A percentile compares a stretch with the other conserved stretches of the same genome.
Evolutionary conservation across 1,139 yeast species (phyloP).

Genomic region (Maudiozyma humilis): DNA sequence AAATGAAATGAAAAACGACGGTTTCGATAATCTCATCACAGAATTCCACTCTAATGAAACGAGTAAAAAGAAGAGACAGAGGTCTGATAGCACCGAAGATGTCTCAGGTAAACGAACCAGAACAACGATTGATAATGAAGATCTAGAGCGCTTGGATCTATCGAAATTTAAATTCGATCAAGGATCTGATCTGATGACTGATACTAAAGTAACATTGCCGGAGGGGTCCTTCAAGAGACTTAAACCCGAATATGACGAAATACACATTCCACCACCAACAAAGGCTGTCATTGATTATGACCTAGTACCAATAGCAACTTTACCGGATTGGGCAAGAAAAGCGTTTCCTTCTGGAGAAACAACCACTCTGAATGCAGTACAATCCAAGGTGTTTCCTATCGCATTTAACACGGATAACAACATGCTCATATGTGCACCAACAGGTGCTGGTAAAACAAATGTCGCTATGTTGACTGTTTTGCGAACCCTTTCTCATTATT

Average conservation of each 20-base stretch:
- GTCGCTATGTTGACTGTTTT: slow-evolving; percentile 80
- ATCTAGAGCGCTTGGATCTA: slow-evolving; percentile 55
- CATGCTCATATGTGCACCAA: slow-evolving; percentile 85
- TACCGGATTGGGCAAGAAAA: slow-evolving; percentile 76
- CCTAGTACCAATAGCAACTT: slow-evolving; percentile 48
- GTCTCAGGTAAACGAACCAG: neutral
- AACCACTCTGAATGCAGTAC: slow-evolving; percentile 65
- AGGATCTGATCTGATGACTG: slow-evolving; percentile 61
- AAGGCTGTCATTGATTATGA: slow-evolving; percentile 40
- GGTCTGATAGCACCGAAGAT: neutral
- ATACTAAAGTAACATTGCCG: slow-evolving; percentile 61
- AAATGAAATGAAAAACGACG: slow-evolving; percentile 31
- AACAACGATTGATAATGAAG: neutral
- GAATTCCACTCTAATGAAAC: slow-evolving; percentile 26
- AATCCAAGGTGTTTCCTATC: slow-evolving; percentile 69
- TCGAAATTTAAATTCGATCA: slow-evolving; percentile 59
- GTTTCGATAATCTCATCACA: slow-evolving; percentile 29
- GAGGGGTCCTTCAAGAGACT: slow-evolving; percentile 74
- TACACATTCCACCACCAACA: slow-evolving; percentile 74
- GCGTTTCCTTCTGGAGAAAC: slow-evolving; percentile 71
- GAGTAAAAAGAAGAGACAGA: slow-evolving; percentile 10
- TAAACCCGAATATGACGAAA: slow-evolving; percentile 72
- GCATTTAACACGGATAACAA: slow-evolving; percentile 71
- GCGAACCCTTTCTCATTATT: slow-evolving; percentile 49
- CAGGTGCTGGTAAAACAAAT: slow-evolving; percentile 98